Evolutionary conservation across 2,329 filamentous ascomycete genomes (phyloP), one percentile per base, ranked within the genome.

Genomic region (Aspergillus novoparasiticus): DNA sequence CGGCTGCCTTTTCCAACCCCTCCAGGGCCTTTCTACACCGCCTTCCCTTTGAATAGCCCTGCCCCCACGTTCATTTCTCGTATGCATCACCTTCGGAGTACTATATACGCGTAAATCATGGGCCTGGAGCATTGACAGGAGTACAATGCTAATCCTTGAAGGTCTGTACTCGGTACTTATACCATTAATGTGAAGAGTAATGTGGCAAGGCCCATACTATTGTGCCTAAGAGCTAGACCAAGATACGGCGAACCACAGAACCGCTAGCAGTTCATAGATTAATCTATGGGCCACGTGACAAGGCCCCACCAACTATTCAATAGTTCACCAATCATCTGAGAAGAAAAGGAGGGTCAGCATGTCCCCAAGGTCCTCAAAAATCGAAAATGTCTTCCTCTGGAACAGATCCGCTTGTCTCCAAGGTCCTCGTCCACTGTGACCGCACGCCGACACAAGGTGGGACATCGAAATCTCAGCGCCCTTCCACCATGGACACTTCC

Each of bases 281-380:
- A 16, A 16, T 6, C 19, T 16, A 30, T 14, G 4, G 1, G 2
- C 34, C 50, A 53, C 28, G 50, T 53, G 50, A 53, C 5, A 4
- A 9, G 1, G 32, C 8, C 50, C 50, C 50, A 32, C 14, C 26
- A 28, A 6, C 6, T 28, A 8, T 28, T 28, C 9, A 32, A 14
- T 5, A 11, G 6, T 5, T 9, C 3, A 16, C 57, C 57, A 58
- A 58, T 50, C 21, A 58, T 3, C 21, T 12, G 5, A 8, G 16
- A 28, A 9, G 61, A 53, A 61, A 68, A 69, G 63, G 39, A 58
- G 58, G 62, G 60, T 64, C 62, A 64, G 51, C 45, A 23, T 59
- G 68, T 69, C 67, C 73, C 64, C 75, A 77, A 75, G 75, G 75
- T 77, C 69, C 75, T 69, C 73, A 70, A 41, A 56, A 34, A 12